A percentile compares a stretch with the other conserved stretches of the same genome.
phyloP scores from a whole-genome alignment of 108 stramenopile genomes.

The Fistulifera solaris region DNA sequence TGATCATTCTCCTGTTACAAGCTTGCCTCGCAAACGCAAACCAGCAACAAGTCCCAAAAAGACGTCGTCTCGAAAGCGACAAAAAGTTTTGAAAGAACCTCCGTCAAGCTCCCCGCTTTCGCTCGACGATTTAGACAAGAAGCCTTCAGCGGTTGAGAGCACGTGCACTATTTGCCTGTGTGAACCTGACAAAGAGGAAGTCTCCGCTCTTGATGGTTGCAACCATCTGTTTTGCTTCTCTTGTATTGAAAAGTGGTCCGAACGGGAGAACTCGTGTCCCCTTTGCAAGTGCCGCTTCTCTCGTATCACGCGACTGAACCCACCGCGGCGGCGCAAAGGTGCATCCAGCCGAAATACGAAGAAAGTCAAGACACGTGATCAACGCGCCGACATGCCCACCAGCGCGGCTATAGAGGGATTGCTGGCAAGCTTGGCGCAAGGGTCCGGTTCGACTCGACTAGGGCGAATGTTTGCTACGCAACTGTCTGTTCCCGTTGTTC shows the following conservation, averaged over 20 bases:
- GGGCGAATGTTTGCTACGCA: neutral
- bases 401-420: slow-evolving; percentile 33
- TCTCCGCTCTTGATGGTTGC: slow-evolving; percentile 60
- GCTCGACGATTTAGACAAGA: too few species aligned
- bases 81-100: too few species aligned
- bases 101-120: too few species aligned
- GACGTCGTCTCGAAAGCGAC: too few species aligned
- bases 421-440: slow-evolving; percentile 4
- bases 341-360: slow-evolving; percentile 41
- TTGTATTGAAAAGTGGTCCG: slow-evolving; percentile 82
- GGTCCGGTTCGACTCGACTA: neutral
- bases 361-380: slow-evolving; percentile 54
- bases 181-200: slow-evolving; percentile 40
- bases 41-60: too few species aligned
- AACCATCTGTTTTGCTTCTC: slow-evolving; percentile 75
- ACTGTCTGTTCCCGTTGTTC: slow-evolving; percentile 3
- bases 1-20: too few species aligned
- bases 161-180: slow-evolving; percentile 78
- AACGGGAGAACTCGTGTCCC: slow-evolving; percentile 83
- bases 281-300: slow-evolving; percentile 76
- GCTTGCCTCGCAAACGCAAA: too few species aligned
- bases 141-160: slow-evolving; percentile 1
- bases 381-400: slow-evolving; percentile 35
- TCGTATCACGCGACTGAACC: slow-evolving; percentile 63
- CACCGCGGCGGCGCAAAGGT: slow-evolving; percentile 13